These are phyloP conservation scores for Aotearoamyces nothofagi DNA, from an alignment of 2,329 filamentous ascomycete species.

Conservation along the genomic window DNA sequence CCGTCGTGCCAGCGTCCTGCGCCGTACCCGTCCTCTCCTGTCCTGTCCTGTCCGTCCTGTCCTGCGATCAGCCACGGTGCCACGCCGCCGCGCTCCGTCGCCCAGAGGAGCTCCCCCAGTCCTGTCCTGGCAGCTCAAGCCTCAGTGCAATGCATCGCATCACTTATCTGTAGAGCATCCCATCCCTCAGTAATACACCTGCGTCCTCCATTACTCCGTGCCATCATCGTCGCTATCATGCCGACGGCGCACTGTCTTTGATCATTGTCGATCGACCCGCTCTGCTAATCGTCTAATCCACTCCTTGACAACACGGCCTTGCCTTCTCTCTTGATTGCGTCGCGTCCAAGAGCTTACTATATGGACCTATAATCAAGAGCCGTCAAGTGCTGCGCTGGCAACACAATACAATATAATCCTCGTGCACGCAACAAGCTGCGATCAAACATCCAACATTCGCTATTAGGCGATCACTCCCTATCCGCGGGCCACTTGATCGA, in stretches of 20 bases:
- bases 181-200: no score
- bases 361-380: neutral
- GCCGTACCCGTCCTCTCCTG: no score
- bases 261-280: neutral
- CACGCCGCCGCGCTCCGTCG: no score
- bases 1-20: no score
- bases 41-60: no score
- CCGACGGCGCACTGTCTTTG: neutral
- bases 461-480: neutral
- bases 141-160: no score
- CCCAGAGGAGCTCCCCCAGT: no score
- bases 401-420: neutral
- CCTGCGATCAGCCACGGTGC: no score
- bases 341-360: neutral
- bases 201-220: neutral
- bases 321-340: neutral
- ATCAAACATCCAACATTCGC: neutral
- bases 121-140: no score
- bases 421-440: neutral
- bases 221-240: neutral
- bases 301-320: neutral
- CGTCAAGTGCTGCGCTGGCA: slow-evolving; percentile 1
- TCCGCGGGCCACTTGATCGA: neutral
- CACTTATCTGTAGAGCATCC: no score
- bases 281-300: neutral